Evolutionary conservation across 306 rosid species (phyloP).

Genomic region (Cucumis melo): DNA sequence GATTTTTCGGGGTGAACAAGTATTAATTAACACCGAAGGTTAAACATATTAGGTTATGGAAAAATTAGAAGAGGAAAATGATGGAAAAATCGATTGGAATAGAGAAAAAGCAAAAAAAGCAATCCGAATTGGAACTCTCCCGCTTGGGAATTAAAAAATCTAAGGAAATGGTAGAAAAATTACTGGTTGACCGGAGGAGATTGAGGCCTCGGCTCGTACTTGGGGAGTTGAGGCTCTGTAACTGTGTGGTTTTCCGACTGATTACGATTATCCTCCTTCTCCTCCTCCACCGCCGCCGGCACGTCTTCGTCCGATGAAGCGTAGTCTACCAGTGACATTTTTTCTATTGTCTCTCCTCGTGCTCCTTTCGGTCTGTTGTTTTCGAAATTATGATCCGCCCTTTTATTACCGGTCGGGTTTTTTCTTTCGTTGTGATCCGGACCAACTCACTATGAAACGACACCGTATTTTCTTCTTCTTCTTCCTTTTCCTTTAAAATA

Average conservation of each 20-base stretch:
- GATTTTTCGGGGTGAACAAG: neutral
- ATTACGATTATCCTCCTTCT: constrained; percentile 18
- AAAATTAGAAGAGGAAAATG: neutral
- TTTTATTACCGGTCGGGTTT: neutral
- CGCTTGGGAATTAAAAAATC: neutral
- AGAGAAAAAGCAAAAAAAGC: neutral
- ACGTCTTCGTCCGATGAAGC: constrained; percentile 78
- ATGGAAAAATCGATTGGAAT: neutral
- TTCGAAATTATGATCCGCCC: neutral
- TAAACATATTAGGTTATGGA: neutral
- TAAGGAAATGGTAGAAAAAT: constrained; percentile 3
- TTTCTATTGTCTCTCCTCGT: neutral
- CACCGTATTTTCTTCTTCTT: neutral
- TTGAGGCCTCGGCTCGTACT: constrained; percentile 7
- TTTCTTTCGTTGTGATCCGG: neutral
- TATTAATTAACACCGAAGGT: neutral
- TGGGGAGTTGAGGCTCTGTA: neutral
- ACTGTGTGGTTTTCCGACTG: constrained; percentile 10
- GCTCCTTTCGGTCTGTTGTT: neutral
- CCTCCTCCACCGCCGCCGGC: constrained; percentile 18
- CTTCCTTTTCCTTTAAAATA: no score
- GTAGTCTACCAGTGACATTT: constrained; percentile 88
- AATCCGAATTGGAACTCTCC: neutral
- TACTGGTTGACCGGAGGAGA: constrained; percentile 35
- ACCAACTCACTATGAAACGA: neutral